Evolutionary conservation across 805 yeast species (phyloP).

Genomic region (Myxozyma geophila): DNA sequence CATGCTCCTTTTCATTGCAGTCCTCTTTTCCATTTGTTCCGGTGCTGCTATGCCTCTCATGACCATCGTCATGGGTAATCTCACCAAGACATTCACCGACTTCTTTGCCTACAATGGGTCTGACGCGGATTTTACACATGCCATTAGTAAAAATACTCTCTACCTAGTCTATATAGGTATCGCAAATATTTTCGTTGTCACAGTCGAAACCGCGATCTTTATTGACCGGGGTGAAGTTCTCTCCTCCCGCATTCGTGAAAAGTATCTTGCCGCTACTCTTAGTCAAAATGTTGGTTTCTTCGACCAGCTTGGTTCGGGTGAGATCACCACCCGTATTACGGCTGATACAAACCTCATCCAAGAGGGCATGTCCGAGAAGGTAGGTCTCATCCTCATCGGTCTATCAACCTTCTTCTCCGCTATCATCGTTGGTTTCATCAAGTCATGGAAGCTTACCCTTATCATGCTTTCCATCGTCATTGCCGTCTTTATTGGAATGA

Average conservation of each 20-base stretch:
- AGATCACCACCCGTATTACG: slow-evolving; percentile 51
- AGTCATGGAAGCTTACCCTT: slow-evolving; percentile 48
- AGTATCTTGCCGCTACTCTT: slow-evolving; percentile 46
- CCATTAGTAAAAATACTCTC: slow-evolving; percentile 45
- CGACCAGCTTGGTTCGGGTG: slow-evolving; percentile 51
- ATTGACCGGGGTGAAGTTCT: slow-evolving; percentile 50
- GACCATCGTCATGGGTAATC: slow-evolving; percentile 48
- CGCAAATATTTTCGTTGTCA: slow-evolving; percentile 38
- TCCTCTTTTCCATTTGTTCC: slow-evolving; percentile 38
- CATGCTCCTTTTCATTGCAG: slow-evolving; percentile 41
- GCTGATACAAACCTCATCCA: slow-evolving; percentile 49
- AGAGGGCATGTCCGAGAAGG: slow-evolving; percentile 51
- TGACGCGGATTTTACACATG: slow-evolving; percentile 42
- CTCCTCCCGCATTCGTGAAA: slow-evolving; percentile 48
- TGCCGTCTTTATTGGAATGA: slow-evolving; percentile 43
- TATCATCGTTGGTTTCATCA: slow-evolving; percentile 47
- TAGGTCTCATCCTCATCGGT: slow-evolving; percentile 47
- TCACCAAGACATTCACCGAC: slow-evolving; percentile 46
- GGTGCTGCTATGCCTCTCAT: slow-evolving; percentile 48
- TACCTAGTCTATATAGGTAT: slow-evolving; percentile 50
- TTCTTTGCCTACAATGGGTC: slow-evolving; percentile 37
- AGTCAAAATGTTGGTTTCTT: slow-evolving; percentile 51
- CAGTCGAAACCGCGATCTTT: slow-evolving; percentile 44
- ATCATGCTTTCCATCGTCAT: slow-evolving; percentile 46
- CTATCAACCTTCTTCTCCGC: slow-evolving; percentile 50